These are phyloP conservation scores for Suillus cothurnatus DNA, from an alignment of 768 basidiomycete genomes.

Conservation along the genomic window DNA sequence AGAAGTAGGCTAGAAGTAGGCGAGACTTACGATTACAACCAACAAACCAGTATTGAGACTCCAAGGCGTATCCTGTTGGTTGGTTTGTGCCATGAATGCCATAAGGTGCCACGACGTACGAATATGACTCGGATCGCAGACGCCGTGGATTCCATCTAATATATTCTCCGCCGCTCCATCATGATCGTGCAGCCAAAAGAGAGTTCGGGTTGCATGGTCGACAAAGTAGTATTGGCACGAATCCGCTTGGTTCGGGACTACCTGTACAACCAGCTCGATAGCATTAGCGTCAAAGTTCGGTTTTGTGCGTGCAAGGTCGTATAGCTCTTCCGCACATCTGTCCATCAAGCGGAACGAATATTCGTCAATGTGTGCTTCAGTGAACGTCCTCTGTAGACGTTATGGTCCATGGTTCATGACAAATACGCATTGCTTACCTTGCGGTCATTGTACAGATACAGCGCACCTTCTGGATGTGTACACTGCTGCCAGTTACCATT, in stretches of 20 bases:
- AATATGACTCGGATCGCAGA: constrained; percentile 39
- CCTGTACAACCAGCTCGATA: constrained; percentile 5
- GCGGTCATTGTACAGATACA: constrained; percentile 48
- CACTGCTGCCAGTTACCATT: not conserved
- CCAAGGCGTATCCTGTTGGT: constrained; percentile 20
- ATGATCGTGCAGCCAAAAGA: constrained; percentile 52
- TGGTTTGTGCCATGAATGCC: not conserved
- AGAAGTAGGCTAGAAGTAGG: not conserved
- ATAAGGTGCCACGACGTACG: constrained; percentile 31
- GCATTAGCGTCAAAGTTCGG: not conserved
- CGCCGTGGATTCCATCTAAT: constrained; percentile 39
- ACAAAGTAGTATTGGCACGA: constrained; percentile 45
- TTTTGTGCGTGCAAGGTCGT: not conserved
- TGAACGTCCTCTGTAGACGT: not conserved
- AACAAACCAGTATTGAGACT: constrained; percentile 27
- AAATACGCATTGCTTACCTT: constrained; percentile 33
- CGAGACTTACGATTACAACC: not conserved
- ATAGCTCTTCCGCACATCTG: not conserved
- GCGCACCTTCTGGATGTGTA: constrained; percentile 55
- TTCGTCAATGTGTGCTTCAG: not conserved
- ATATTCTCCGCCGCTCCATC: constrained; percentile 27
- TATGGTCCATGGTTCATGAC: not conserved
- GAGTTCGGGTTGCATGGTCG: constrained; percentile 40
- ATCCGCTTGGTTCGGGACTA: not conserved
- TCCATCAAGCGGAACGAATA: not conserved